Evolutionary conservation across 352 stramenopile species (phyloP).

Genomic region (Pythium sp.): DNA sequence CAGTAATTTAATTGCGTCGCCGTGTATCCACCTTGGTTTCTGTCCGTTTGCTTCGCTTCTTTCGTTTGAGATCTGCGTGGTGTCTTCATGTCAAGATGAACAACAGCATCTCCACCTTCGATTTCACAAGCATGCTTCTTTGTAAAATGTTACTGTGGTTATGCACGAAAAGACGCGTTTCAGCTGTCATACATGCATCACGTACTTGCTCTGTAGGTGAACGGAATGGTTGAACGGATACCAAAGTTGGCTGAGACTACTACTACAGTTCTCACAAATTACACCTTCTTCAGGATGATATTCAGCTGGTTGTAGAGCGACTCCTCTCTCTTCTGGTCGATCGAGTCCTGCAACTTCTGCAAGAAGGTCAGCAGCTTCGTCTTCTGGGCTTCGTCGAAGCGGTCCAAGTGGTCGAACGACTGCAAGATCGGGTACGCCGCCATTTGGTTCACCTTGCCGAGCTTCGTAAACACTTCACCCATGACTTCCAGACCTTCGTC

Average conservation of each 20-base stretch:
- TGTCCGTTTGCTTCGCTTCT: not conserved
- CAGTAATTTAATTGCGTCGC: slow-evolving; percentile 11
- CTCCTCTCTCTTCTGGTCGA: slow-evolving; percentile 56
- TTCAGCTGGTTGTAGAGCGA: slow-evolving; percentile 80
- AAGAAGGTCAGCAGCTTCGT: slow-evolving; percentile 48
- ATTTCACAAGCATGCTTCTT: not conserved
- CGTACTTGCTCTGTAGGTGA: not conserved
- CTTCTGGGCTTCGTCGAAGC: slow-evolving; percentile 64
- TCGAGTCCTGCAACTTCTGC: slow-evolving; percentile 62
- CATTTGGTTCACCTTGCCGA: slow-evolving; percentile 87
- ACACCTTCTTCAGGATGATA: slow-evolving; percentile 85
- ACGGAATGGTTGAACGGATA: not conserved
- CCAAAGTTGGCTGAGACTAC: not conserved
- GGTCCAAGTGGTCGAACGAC: slow-evolving; percentile 76
- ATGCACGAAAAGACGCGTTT: not conserved
- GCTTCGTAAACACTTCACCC: slow-evolving; percentile 67
- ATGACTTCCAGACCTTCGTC: slow-evolving; percentile 76
- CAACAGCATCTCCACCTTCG: not conserved
- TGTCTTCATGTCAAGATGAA: not conserved
- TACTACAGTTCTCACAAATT: slow-evolving; percentile 14
- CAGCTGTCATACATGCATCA: not conserved
- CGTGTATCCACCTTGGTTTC: not conserved
- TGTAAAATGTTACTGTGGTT: not conserved
- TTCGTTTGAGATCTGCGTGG: not conserved
- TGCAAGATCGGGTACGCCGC: slow-evolving; percentile 76